A percentile compares a stretch with the other conserved stretches of the same genome.
phyloP scores from a whole-genome alignment of 1,284 basidiomycete species.

The Boletus subluridellus region DNA sequence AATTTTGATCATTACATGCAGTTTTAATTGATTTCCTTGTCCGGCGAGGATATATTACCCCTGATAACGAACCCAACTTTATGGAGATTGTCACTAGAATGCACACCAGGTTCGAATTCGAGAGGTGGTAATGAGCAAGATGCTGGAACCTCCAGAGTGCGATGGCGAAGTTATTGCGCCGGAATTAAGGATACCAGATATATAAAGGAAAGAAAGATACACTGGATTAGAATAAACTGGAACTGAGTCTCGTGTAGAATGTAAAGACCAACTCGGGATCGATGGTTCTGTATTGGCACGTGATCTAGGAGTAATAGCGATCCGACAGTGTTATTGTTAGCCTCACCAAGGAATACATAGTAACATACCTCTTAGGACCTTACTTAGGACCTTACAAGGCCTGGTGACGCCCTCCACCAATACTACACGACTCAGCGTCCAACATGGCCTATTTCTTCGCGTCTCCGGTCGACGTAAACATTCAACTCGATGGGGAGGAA shows the following conservation, averaged over 20 bases:
- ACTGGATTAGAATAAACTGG: background rate
- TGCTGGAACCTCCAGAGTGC: background rate
- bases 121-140: conserved; percentile 45
- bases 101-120: conserved; percentile 55
- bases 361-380: background rate
- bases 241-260: background rate
- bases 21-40: conserved; percentile 85
- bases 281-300: background rate
- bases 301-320: background rate
- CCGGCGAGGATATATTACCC: conserved; percentile 69
- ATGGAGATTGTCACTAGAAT: conserved; percentile 69
- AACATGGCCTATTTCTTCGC: conserved; percentile 84
- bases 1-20: conserved; percentile 25
- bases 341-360: background rate
- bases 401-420: conserved; percentile 2
- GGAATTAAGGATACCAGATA: background rate
- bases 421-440: background rate
- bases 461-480: conserved; percentile 87
- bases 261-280: background rate
- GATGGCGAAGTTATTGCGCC: background rate
- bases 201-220: background rate
- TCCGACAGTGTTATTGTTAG: background rate
- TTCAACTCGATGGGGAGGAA: conserved; percentile 86
- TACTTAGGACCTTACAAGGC: background rate
- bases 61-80: conserved; percentile 74